Conservation (phyloP, 495 filamentous ascomycete species). For the Neurospora sp. region DNA sequence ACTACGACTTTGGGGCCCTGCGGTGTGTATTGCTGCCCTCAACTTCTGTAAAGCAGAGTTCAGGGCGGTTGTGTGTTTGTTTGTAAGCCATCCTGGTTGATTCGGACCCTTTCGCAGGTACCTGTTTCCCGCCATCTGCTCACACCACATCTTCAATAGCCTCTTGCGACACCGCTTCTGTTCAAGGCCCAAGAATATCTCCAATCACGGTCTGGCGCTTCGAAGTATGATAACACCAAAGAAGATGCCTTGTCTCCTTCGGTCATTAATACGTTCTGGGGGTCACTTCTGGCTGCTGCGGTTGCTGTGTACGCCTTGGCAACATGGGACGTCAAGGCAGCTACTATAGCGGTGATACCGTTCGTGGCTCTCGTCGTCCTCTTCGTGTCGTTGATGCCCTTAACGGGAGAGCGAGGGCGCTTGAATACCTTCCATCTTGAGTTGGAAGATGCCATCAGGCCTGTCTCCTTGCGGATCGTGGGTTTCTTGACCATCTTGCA, state of each 20-base stretch:
- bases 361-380: neutral
- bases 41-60: neutral
- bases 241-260: neutral
- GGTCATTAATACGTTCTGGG: neutral
- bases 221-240: neutral
- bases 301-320: neutral
- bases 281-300: neutral
- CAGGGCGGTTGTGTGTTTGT: neutral
- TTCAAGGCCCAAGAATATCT: neutral
- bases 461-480: neutral
- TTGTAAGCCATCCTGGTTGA: neutral
- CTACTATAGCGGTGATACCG: neutral
- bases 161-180: neutral
- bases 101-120: neutral
- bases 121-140: neutral
- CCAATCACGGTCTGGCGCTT: neutral
- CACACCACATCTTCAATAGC: neutral
- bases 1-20: neutral
- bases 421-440: neutral
- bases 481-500: neutral
- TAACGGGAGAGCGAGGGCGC: neutral
- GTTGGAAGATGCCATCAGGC: neutral
- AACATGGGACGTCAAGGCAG: neutral
- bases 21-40: neutral
- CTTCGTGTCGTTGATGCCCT: neutral